Conservation (phyloP, 2,329 filamentous ascomycete genomes). For the Graphilbum ipis-grandicollis region DNA sequence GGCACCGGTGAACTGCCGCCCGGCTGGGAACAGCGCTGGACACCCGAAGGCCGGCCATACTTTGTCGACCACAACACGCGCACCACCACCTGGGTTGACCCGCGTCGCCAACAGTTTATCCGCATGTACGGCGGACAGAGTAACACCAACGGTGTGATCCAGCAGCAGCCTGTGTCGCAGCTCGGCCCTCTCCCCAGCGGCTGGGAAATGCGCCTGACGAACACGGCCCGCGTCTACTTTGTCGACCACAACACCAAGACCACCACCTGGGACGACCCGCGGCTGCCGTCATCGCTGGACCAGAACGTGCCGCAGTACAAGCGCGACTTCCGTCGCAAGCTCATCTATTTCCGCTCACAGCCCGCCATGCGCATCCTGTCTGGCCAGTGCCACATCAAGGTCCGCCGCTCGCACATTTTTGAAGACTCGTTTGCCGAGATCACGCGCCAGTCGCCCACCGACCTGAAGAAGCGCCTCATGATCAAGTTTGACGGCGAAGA, state of each 20-base stretch:
- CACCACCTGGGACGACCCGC: conserved; percentile 95
- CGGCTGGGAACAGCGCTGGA: conserved; percentile 92
- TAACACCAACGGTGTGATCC: conserved; percentile 69
- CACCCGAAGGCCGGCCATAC: conserved; percentile 85
- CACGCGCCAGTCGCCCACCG: conserved; percentile 84
- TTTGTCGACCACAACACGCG: conserved; percentile 98
- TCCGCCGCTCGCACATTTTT: conserved; percentile 90
- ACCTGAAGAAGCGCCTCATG: conserved; percentile 97
- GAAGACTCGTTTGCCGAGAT: conserved; percentile 98
- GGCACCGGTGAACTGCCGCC: conserved; percentile 89
- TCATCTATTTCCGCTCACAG: conserved; percentile 98
- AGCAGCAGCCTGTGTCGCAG: conserved; percentile 95
- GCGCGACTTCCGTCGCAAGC: conserved; percentile 91
- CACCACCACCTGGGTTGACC: conserved; percentile 97
- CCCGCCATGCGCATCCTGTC: conserved; percentile 88
- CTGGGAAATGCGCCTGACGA: conserved; percentile 99
- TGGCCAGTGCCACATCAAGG: conserved; percentile 96
- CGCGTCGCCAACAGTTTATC: conserved; percentile 92
- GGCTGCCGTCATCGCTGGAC: conserved; percentile 85
- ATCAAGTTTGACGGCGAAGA: conserved; percentile 99
- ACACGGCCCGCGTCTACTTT: conserved; percentile 95
- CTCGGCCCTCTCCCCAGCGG: conserved; percentile 88
- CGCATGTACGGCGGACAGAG: conserved; percentile 89
- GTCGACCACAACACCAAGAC: conserved; percentile 99
- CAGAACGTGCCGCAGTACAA: conserved; percentile 99